Evolutionary conservation across 164 flowering plant genomes (phyloP).

Genomic region (Umbellularia californica): DNA sequence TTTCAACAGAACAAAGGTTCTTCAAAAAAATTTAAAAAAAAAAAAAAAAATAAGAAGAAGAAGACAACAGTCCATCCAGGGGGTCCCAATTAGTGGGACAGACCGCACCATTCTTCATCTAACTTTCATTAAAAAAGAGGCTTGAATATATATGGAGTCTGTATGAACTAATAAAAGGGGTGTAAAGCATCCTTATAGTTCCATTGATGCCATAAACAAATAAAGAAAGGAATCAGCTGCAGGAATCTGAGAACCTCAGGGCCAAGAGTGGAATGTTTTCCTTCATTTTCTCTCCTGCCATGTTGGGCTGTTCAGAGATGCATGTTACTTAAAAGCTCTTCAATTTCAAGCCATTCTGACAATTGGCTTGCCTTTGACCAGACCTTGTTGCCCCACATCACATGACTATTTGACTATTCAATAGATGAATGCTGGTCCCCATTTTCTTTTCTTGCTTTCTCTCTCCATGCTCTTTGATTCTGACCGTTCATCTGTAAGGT

Average conservation of each 20-base stretch:
- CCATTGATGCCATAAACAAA: not conserved
- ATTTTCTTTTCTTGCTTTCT: not conserved
- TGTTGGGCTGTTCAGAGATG: not conserved
- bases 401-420: not conserved
- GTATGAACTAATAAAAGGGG: no score
- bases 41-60: no score
- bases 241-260: not conserved
- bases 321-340: not conserved
- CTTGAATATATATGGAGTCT: no score
- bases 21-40: no score
- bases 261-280: not conserved
- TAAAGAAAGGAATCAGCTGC: not conserved
- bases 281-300: not conserved
- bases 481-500: not conserved
- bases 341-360: not conserved
- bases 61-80: no score
- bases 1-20: no score
- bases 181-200: not conserved
- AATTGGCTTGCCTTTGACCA: not conserved
- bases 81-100: no score
- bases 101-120: no score
- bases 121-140: no score
- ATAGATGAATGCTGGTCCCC: no score
- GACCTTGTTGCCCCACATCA: not conserved
- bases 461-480: not conserved